Percentiles rank a stretch among this genome's conserved stretches.
These are phyloP conservation scores for Paspalum vaginatum DNA, from an alignment of 176 grass and related monocot genomes.

Conservation along the genomic window DNA sequence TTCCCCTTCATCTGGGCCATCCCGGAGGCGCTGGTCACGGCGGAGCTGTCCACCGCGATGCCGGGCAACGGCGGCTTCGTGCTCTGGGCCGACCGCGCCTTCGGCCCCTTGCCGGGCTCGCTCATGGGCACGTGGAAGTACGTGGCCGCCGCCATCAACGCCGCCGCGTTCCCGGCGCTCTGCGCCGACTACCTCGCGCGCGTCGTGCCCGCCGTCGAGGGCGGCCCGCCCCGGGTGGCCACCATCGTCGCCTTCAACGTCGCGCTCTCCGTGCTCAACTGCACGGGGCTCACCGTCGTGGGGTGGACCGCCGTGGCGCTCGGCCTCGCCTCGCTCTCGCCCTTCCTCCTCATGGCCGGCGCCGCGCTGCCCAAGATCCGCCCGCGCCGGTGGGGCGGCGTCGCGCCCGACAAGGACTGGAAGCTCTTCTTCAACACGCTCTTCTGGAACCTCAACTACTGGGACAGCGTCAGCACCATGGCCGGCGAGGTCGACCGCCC, in stretches of 20 bases:
- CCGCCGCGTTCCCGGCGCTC: slow-evolving; percentile 74
- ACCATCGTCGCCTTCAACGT: slow-evolving; percentile 66
- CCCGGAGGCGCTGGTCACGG: slow-evolving; percentile 77
- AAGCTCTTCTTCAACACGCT: slow-evolving; percentile 86
- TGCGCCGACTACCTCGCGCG: slow-evolving; percentile 69
- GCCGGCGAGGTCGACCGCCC: slow-evolving; percentile 81
- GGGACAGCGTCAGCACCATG: slow-evolving; percentile 87
- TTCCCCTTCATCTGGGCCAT: slow-evolving; percentile 81
- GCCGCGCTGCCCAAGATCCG: slow-evolving; percentile 62
- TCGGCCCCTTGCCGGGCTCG: slow-evolving; percentile 63
- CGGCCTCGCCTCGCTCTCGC: slow-evolving; percentile 58
- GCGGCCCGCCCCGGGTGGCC: slow-evolving; percentile 28
- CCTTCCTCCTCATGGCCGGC: slow-evolving; percentile 69
- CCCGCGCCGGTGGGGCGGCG: slow-evolving; percentile 51
- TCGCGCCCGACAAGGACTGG: slow-evolving; percentile 55
- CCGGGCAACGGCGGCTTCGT: slow-evolving; percentile 89
- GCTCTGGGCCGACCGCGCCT: slow-evolving; percentile 76
- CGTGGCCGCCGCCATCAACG: slow-evolving; percentile 76
- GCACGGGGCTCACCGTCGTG: slow-evolving; percentile 70
- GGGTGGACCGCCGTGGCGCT: slow-evolving; percentile 69
- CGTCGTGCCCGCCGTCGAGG: slow-evolving; percentile 51
- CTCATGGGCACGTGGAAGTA: slow-evolving; percentile 89
- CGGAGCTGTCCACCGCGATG: slow-evolving; percentile 70
- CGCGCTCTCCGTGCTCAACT: slow-evolving; percentile 57
- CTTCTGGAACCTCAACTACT: slow-evolving; percentile 93